Conservation (phyloP, 768 basidiomycete species). For the Pulveroboletus sp. region DNA sequence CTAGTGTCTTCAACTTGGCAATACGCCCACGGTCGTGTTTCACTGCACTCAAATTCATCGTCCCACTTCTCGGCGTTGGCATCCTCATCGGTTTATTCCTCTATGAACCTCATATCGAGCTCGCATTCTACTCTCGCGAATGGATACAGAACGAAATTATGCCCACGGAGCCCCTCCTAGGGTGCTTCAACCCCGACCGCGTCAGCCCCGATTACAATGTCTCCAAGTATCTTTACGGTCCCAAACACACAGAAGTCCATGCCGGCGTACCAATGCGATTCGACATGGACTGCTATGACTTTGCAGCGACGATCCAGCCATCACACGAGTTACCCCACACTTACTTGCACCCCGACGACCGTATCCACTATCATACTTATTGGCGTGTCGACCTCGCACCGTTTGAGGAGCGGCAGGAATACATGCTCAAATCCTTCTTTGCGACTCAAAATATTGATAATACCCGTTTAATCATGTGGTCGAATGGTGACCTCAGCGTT, state of each 20-base stretch:
- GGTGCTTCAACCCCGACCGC: constrained; percentile 67
- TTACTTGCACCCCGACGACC: constrained; percentile 34
- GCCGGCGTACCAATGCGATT: constrained; percentile 76
- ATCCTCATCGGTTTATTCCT: constrained; percentile 51
- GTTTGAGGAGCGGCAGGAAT: constrained; percentile 81
- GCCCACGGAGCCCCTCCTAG: constrained; percentile 58
- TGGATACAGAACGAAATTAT: constrained; percentile 79
- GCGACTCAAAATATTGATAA: constrained; percentile 76
- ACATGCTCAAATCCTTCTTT: constrained; percentile 91
- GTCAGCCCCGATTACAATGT: constrained; percentile 70
- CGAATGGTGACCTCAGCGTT: constrained; percentile 70
- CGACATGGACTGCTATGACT: constrained; percentile 90
- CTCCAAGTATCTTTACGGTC: constrained; percentile 59
- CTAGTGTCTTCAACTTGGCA: constrained; percentile 19
- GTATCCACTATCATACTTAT: constrained; percentile 83
- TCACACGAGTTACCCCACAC: constrained; percentile 3
- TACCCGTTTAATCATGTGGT: constrained; percentile 82
- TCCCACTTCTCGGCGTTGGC: constrained; percentile 37
- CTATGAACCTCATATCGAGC: constrained; percentile 85
- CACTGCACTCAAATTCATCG: constrained; percentile 41
- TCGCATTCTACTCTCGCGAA: constrained; percentile 69
- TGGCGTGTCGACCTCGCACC: constrained; percentile 88
- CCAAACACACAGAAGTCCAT: constrained; percentile 68
- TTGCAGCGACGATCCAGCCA: constrained; percentile 74
- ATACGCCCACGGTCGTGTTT: constrained; percentile 38